phyloP scores from a whole-genome alignment of 2,329 filamentous ascomycete species.

The Bipolaris gigantea region DNA sequence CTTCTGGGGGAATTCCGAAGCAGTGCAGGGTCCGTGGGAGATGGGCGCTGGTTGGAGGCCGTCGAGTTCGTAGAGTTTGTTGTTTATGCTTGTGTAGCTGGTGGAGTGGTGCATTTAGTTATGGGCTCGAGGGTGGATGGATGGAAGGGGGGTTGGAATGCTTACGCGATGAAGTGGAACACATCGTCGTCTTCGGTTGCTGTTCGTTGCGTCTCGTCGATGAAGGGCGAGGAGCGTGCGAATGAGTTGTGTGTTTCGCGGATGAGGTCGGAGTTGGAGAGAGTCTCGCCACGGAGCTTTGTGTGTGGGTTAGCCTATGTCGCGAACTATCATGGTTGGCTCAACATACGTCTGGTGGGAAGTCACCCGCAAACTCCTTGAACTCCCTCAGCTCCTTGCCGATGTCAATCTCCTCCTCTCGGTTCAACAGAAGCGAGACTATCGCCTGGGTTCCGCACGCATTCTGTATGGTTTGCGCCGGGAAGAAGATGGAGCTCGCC shows the following conservation, averaged over 20 bases:
- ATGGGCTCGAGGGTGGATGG: neutral
- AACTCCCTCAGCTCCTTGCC: conserved; percentile 73
- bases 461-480: conserved; percentile 96
- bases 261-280: conserved; percentile 65
- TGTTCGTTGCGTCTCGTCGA: conserved; percentile 80
- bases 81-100: conserved; percentile 75
- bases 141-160: neutral
- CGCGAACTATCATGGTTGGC: neutral
- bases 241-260: conserved; percentile 83
- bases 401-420: conserved; percentile 70
- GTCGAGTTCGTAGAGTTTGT: conserved; percentile 88
- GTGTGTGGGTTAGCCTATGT: conserved; percentile 7
- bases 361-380: conserved; percentile 82
- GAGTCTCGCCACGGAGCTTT: conserved; percentile 68
- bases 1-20: conserved; percentile 72
- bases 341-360: conserved; percentile 62
- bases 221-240: conserved; percentile 84
- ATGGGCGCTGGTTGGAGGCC: conserved; percentile 93
- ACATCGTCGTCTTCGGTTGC: conserved; percentile 80
- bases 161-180: conserved; percentile 87
- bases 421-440: conserved; percentile 87
- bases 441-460: conserved; percentile 96
- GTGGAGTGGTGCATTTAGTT: conserved; percentile 7
- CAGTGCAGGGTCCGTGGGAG: conserved; percentile 73
- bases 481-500: conserved; percentile 83